Base-by-base conservation (phyloP, 1,139 yeast genomes). In the Geotrichum cucujoidarum region DNA sequence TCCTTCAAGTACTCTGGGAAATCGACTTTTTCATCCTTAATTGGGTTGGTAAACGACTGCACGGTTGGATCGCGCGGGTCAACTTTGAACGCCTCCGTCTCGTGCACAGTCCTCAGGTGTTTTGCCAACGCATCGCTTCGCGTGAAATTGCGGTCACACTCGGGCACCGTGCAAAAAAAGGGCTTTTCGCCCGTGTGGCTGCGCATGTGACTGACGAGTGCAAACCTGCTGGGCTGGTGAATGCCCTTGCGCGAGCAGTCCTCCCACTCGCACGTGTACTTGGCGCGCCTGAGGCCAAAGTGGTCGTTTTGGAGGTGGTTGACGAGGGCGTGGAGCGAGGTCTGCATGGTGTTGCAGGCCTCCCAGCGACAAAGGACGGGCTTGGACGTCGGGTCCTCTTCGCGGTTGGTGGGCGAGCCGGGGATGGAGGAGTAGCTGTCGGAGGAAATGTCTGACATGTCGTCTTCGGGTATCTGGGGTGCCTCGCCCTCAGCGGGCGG, bases 121-220 rank as follows among this genome's bases (percentile, higher is more conserved):
- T 78, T 75, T 13, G 82, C 75, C 53, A 84, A 67, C 1, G 82
- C 84, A 54, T 80, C 86, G 1, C 81, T 70, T 49, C 82, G 63
- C 0, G 78, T 73, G 58, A 81, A 82, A 45, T 74, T 74, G 52
- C 78, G 74, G 50, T 75, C 77, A 64, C 92, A 84, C 57, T 81
- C 88, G 0, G 88, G 88, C 13, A 82, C 71, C 0, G 80, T 74
- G 60, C 94, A 84, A 55, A 73, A 78, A 58, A 78, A 81, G 29
- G 86, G 86, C 55, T 75, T 75, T 57, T 81, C 86, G 0, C 84
- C 82, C 0, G 86, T 78, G 60, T 83, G 90, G 1, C 78, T 71
- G 45, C 87, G 64, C 57, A 82, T 70, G 60, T 83, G 90, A 0
- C 83, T 72, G 1, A 80, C 72, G 30, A 83, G 69, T 1, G 83